Base-by-base conservation (phyloP, 2,329 filamentous ascomycete genomes). In the Orbilia brochopaga region DNA sequence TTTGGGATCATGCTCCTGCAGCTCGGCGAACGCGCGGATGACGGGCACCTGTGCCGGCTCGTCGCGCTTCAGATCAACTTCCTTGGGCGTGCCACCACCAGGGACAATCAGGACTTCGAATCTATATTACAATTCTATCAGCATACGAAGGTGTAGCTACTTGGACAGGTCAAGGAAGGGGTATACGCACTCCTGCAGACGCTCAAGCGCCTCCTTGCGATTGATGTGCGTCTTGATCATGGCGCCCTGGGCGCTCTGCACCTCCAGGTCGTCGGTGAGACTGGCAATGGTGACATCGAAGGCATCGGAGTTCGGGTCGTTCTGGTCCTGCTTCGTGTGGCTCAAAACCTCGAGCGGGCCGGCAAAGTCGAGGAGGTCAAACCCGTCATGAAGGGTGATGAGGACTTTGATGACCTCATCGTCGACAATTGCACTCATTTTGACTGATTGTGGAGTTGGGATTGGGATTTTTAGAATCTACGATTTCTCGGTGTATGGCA, bases 41-140 rank as follows among this genome's bases (percentile, higher is more conserved):
- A 92, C 83, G 23, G 89, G 89, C 79, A 91, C 86, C 58, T 83
- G 80, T 78, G 90, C 54, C 23, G 67, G 40, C 13, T 55, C 55
- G 10, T 53, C 57, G 15, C 23, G 27, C 40, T 57, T 53, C n/a
- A 65, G 60, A 11, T 65, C 50, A 50, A 54, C 88, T 77, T 83
- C 81, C 80, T 90, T 87, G 78, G 92, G 80, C 74, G 91, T 80
- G 40, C 86, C 85, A 78, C 91, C 90, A 77, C 91, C 91, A 27
- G 91, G 84, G 74, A 95, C 82, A 79, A 94, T 84, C 76, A 95
- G 84, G 74, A 94, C 84, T 79, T 95, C 91, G 79, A 90, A 92
- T 75, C 92, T 88, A 44, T 15, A 32, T 44, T 44, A 44, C 15
- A 11, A 8, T 5, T 21, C 19, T 21, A 17, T 48, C 44, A 48